Evolutionary conservation across 768 basidiomycete genomes (phyloP), one percentile per base, ranked within the genome.

Genomic region (Suillus sp.): DNA sequence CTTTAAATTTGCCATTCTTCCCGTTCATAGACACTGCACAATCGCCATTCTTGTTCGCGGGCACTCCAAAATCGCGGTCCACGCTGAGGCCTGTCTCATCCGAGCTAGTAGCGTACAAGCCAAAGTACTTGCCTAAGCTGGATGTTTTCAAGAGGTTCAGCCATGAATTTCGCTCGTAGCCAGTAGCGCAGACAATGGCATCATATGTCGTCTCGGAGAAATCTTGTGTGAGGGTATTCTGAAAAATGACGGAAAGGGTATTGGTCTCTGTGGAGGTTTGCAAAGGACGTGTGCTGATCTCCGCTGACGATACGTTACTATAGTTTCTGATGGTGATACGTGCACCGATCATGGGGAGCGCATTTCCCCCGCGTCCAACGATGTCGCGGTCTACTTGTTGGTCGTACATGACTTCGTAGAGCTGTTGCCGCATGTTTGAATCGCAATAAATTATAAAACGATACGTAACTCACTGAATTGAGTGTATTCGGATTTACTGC

Each of bases 131-230:
- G 30, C 75, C 79, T 62, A 83, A 65, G 56, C 64, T 63, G 45
- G 83, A 82, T 27, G 75, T 64, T 30, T 77, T 74, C 64, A 84
- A 69, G 38, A 84, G 70, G 32, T 77, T 69, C 53, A 80, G 65
- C 83, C 83, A 85, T 0, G 75, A 72, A n/a, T 77, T 73, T 32
- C 83, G 78, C 62, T 83, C 79, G 68, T 85, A 86, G 14, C 84
- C 84, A 13, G 84, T 85, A 2, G 83, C 84, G 69, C 81, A 84
- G 59, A 86, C 70, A 67, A 86, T 69, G 32, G 71, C 76, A 67
- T 85, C 82, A 70, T 85, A 86, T 30, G 69, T 69, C 40, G 67
- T 62, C 53, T 76, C 71, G 14, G 69, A 65, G 61, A 74, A 67
- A 16, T 74, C 68, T 13, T 71, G 72, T n/a, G 74, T 76, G 54